Evolutionary conservation across 1,284 basidiomycete species (phyloP).

Genomic region (Phellopilus nigrolimitatus): DNA sequence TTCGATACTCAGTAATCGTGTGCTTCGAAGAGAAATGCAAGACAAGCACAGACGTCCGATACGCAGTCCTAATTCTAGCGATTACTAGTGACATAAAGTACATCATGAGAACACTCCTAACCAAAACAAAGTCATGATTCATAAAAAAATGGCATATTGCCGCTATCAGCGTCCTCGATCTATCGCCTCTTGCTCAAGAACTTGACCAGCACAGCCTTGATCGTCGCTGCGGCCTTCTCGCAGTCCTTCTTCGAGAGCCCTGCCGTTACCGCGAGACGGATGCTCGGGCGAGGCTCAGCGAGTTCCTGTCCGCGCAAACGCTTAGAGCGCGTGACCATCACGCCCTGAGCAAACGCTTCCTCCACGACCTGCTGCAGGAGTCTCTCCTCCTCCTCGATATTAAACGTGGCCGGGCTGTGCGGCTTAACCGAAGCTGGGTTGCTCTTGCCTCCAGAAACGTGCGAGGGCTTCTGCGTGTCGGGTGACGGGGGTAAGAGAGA

Average conservation of each 20-base stretch:
- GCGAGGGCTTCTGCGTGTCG: slow-evolving; percentile 28
- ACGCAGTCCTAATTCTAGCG: not conserved
- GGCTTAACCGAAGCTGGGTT: slow-evolving; percentile 41
- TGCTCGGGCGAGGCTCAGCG: slow-evolving; percentile 79
- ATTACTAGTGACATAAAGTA: not conserved
- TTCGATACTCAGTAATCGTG: too few relatives aligned
- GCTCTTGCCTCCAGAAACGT: slow-evolving; percentile 26
- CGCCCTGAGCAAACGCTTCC: slow-evolving; percentile 70
- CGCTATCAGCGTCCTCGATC: slow-evolving; percentile 1
- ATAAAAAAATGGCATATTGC: not conserved
- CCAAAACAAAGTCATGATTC: not conserved
- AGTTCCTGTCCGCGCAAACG: slow-evolving; percentile 79
- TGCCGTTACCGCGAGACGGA: slow-evolving; percentile 77
- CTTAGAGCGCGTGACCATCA: slow-evolving; percentile 80
- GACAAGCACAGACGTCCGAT: too few relatives aligned
- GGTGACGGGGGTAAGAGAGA: slow-evolving; percentile 34
- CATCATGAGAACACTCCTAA: not conserved
- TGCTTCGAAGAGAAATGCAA: too few relatives aligned
- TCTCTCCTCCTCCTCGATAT: slow-evolving; percentile 70
- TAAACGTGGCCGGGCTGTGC: slow-evolving; percentile 43
- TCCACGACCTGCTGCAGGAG: slow-evolving; percentile 87
- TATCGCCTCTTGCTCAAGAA: slow-evolving; percentile 49
- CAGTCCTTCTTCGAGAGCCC: slow-evolving; percentile 85
- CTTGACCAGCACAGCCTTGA: slow-evolving; percentile 76
- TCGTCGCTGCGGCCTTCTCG: slow-evolving; percentile 77